Conservation (phyloP, 495 filamentous ascomycete species). For the Penicillium maclennaniae region DNA sequence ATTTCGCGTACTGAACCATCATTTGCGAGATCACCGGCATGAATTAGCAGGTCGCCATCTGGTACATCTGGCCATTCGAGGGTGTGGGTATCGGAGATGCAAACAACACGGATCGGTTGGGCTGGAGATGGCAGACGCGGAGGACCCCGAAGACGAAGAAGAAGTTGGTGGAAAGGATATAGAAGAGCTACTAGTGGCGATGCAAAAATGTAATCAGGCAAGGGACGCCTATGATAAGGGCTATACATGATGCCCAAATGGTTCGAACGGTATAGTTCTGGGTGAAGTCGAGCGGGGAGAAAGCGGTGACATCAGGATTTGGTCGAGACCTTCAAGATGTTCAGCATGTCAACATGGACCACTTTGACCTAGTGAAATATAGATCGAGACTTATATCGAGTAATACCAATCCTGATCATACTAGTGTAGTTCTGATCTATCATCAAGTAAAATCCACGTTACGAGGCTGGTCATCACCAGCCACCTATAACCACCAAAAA, state of each 20-base stretch:
- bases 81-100: slow-evolving; percentile 86
- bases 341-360: too few species aligned
- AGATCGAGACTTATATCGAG: too few species aligned
- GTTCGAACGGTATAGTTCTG: not conserved
- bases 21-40: slow-evolving; percentile 81
- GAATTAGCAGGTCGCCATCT: slow-evolving; percentile 79
- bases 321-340: not conserved
- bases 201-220: slow-evolving; percentile 44
- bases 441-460: too few species aligned
- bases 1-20: slow-evolving; percentile 68
- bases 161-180: slow-evolving; percentile 54
- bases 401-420: too few species aligned
- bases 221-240: slow-evolving; percentile 47
- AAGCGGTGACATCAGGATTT: slow-evolving; percentile 14
- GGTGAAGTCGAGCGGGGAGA: not conserved
- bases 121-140: slow-evolving; percentile 50
- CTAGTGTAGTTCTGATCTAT: too few species aligned
- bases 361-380: too few species aligned
- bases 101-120: slow-evolving; percentile 69
- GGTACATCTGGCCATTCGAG: slow-evolving; percentile 61
- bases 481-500: not conserved
- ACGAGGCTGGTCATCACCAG: not conserved
- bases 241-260: slow-evolving; percentile 28
- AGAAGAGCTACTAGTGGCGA: slow-evolving; percentile 48
- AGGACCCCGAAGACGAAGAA: slow-evolving; percentile 60